These are phyloP conservation scores for Aspergillus aculeatus DNA, from an alignment of 2,329 filamentous ascomycete genomes.

Conservation along the genomic window DNA sequence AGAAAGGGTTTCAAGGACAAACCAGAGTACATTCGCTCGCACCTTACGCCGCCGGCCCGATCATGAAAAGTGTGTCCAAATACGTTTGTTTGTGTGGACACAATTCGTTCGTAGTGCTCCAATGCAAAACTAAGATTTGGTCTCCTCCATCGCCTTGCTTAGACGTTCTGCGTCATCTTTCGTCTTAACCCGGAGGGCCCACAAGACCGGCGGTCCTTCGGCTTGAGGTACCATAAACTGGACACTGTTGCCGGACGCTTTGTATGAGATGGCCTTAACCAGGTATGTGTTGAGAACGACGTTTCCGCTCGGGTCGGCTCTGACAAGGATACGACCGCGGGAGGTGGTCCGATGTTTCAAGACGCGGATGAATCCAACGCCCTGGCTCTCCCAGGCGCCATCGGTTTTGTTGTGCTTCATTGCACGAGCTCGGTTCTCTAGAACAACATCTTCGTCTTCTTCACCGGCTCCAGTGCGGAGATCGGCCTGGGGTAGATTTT, in stretches of 20 bases:
- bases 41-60: not conserved
- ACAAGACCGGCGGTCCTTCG: slow-evolving; percentile 63
- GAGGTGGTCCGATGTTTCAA: slow-evolving; percentile 71
- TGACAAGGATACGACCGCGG: slow-evolving; percentile 66
- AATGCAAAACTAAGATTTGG: slow-evolving; percentile 18
- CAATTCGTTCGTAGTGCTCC: slow-evolving; percentile 10
- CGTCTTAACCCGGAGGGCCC: slow-evolving; percentile 67
- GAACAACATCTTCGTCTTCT: slow-evolving; percentile 68
- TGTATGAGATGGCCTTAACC: slow-evolving; percentile 62
- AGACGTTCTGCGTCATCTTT: slow-evolving; percentile 16
- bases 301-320: slow-evolving; percentile 72
- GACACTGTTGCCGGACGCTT: slow-evolving; percentile 50
- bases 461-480: slow-evolving; percentile 67
- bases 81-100: slow-evolving; percentile 16
- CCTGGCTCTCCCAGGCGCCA: slow-evolving; percentile 63
- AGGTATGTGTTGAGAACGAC: slow-evolving; percentile 70
- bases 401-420: slow-evolving; percentile 55
- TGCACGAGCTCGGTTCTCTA: slow-evolving; percentile 70
- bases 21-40: slow-evolving; percentile 17
- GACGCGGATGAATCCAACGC: slow-evolving; percentile 69
- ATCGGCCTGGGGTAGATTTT: slow-evolving; percentile 67
- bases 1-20: slow-evolving; percentile 10
- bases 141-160: slow-evolving; percentile 19
- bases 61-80: slow-evolving; percentile 12
- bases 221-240: slow-evolving; percentile 52